These are phyloP conservation scores for Scenedesmus sp. DNA, from an alignment of 163 green algal genomes.

Conservation along the genomic window DNA sequence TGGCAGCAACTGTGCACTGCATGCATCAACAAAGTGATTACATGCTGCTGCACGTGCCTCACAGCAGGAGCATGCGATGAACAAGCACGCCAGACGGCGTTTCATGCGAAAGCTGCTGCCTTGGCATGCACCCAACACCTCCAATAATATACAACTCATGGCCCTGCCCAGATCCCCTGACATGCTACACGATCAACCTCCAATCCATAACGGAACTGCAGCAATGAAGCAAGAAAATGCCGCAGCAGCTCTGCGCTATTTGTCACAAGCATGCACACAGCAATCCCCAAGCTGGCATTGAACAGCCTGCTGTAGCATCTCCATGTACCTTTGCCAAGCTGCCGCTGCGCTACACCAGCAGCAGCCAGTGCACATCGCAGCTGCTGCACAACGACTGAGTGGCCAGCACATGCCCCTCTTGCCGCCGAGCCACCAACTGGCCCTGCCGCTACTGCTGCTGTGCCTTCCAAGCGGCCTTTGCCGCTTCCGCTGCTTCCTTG, in stretches of 20 bases:
- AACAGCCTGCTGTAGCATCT: background rate
- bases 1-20: no score
- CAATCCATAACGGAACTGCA: background rate
- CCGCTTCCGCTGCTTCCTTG: background rate
- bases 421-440: background rate
- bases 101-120: background rate
- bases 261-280: background rate
- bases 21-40: no score
- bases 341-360: no score
- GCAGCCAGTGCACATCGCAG: background rate
- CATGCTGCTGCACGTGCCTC: no score
- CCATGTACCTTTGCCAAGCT: background rate
- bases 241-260: background rate
- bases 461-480: slow-evolving; percentile 26
- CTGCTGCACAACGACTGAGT: background rate
- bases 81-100: no score
- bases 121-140: background rate
- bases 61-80: background rate
- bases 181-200: background rate
- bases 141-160: background rate
- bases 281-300: background rate
- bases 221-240: background rate
- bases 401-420: background rate
- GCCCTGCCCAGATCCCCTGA: background rate
- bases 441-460: slow-evolving; percentile 4